Percentiles rank a stretch among this genome's conserved stretches.
Evolutionary conservation across 495 filamentous ascomycete species (phyloP).

Genomic region (Tuber melanosporum): DNA sequence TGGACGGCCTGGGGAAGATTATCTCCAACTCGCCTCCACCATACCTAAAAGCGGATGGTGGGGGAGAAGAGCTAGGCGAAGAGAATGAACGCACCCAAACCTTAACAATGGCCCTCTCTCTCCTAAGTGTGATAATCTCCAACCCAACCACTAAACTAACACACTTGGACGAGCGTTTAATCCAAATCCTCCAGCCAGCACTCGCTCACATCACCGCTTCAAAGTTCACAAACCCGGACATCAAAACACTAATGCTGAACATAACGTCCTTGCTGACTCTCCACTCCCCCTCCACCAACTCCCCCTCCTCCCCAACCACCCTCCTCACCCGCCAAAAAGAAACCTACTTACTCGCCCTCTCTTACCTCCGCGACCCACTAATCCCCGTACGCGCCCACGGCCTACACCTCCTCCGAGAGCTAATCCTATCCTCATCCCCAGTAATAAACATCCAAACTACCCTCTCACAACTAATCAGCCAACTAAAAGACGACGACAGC

Average conservation of each 20-base stretch:
- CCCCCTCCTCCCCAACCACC: neutral
- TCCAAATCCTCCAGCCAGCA: conserved; percentile 33
- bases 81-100: conserved; percentile 31
- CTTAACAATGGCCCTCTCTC: conserved; percentile 33
- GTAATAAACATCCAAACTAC: conserved; percentile 66
- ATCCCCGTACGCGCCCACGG: conserved; percentile 74
- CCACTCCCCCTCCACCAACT: neutral
- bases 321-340: conserved; percentile 41
- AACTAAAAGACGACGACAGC: conserved; percentile 64
- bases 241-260: conserved; percentile 31
- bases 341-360: conserved; percentile 62
- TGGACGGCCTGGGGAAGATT: conserved; percentile 28
- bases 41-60: conserved; percentile 11
- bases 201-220: conserved; percentile 25
- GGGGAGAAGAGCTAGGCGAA: conserved; percentile 21
- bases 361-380: conserved; percentile 67
- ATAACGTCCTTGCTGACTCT: conserved; percentile 33
- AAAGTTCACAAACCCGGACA: conserved; percentile 9
- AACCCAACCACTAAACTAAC: conserved; percentile 35
- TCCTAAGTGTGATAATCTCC: conserved; percentile 34
- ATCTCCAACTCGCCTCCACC: conserved; percentile 8
- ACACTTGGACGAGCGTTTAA: conserved; percentile 28
- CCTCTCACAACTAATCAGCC: conserved; percentile 57
- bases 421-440: conserved; percentile 58
- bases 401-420: conserved; percentile 59